Conservation (phyloP, 805 yeast genomes). For the Starmerella davenportii region DNA sequence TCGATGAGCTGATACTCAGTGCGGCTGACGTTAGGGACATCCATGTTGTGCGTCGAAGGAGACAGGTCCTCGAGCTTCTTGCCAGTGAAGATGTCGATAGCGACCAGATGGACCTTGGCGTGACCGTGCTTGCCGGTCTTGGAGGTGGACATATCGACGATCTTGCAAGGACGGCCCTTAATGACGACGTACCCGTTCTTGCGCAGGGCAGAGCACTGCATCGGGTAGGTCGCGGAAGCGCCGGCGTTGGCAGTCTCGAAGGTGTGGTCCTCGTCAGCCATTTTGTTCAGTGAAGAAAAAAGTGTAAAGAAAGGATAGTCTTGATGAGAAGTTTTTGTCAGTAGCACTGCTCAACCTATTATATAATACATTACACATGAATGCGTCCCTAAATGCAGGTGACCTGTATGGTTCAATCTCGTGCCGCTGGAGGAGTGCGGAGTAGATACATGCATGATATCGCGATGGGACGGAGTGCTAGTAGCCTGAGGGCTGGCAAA, state of each 20-base stretch:
- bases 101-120: conserved; percentile 99
- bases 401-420: background rate
- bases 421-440: background rate
- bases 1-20: conserved; percentile 89
- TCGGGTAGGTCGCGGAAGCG: conserved; percentile 95
- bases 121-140: conserved; percentile 99
- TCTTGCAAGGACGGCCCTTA: conserved; percentile 99
- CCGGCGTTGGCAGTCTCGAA: conserved; percentile 98
- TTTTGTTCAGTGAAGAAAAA: conserved; percentile 10
- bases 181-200: conserved; percentile 98
- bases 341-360: background rate
- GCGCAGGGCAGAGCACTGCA: conserved; percentile 99
- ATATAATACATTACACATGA: background rate
- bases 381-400: background rate
- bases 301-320: conserved; percentile 2
- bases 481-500: too few relatives aligned
- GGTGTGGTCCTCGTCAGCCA: conserved; percentile 43
- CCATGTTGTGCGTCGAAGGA: conserved; percentile 99
- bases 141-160: conserved; percentile 99
- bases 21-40: conserved; percentile 94
- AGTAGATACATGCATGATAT: too few relatives aligned
- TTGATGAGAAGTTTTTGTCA: conserved; percentile 6
- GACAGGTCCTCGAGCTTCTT: conserved; percentile 99
- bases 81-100: conserved; percentile 96
- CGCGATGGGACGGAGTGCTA: too few relatives aligned